These are phyloP conservation scores for Chiua sp. DNA, from an alignment of 1,284 basidiomycete species.

Conservation along the genomic window DNA sequence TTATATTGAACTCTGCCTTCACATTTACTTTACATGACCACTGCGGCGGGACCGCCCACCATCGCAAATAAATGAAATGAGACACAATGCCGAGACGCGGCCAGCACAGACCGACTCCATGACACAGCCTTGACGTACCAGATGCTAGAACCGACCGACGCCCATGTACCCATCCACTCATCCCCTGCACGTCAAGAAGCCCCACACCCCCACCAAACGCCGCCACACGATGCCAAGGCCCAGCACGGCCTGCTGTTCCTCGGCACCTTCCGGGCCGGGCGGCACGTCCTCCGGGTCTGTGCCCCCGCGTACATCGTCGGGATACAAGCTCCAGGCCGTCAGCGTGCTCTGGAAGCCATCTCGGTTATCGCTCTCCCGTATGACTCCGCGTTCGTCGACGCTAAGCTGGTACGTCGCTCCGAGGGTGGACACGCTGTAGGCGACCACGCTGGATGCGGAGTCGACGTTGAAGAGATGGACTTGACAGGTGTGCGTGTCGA, in stretches of 20 bases:
- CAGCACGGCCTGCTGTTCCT: background rate
- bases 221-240: background rate
- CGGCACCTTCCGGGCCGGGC: background rate
- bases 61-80: background rate
- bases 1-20: too few species aligned
- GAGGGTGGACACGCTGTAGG: conserved; percentile 70
- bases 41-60: background rate
- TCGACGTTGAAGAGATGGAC: conserved; percentile 65
- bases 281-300: background rate
- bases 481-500: conserved; percentile 57
- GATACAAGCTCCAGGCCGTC: conserved; percentile 53
- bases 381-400: conserved; percentile 54
- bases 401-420: conserved; percentile 64
- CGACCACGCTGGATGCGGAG: conserved; percentile 51
- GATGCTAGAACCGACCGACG: background rate
- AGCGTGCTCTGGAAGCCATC: conserved; percentile 70
- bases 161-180: background rate
- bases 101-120: background rate
- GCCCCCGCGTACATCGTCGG: background rate
- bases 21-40: too few species aligned
- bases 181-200: background rate
- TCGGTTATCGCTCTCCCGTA: conserved; percentile 52
- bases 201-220: background rate
- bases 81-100: background rate
- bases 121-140: background rate